These are phyloP conservation scores for Omphalotus olearius DNA, from an alignment of 1,284 basidiomycete species.

Conservation along the genomic window DNA sequence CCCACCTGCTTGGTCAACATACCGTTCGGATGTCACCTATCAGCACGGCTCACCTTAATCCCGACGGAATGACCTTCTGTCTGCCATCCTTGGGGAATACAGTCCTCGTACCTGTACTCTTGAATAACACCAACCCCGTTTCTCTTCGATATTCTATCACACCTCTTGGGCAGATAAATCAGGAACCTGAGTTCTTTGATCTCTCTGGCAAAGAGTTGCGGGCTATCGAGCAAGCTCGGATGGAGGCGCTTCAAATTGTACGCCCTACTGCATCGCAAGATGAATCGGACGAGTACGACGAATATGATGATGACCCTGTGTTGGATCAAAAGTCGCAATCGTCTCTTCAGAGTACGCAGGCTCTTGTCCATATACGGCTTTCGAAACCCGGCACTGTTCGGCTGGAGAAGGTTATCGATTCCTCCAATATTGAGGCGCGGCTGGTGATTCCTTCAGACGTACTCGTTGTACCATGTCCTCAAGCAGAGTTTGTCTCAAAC, in stretches of 20 bases:
- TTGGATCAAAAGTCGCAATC: slow-evolving; percentile 32
- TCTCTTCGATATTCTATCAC: slow-evolving; percentile 75
- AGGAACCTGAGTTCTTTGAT: slow-evolving; percentile 51
- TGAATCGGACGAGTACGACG: slow-evolving; percentile 56
- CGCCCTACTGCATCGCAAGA: slow-evolving; percentile 33
- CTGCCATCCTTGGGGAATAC: slow-evolving; percentile 51
- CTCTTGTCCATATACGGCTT: slow-evolving; percentile 68
- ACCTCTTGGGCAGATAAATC: slow-evolving; percentile 55
- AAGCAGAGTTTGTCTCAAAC: slow-evolving; percentile 59
- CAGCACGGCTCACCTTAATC: slow-evolving; percentile 82
- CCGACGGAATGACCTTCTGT: slow-evolving; percentile 66
- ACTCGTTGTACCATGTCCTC: slow-evolving; percentile 80
- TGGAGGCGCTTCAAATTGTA: slow-evolving; percentile 45
- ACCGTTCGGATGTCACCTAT: slow-evolving; percentile 89
- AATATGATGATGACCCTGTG: slow-evolving; percentile 47
- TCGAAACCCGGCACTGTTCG: slow-evolving; percentile 68
- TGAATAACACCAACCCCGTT: slow-evolving; percentile 87
- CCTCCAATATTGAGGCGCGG: slow-evolving; percentile 61
- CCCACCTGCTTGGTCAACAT: slow-evolving; percentile 82
- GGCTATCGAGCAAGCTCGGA: slow-evolving; percentile 54
- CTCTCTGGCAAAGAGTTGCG: slow-evolving; percentile 63
- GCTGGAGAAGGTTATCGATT: slow-evolving; percentile 71
- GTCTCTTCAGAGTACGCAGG: slow-evolving; percentile 26
- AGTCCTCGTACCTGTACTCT: slow-evolving; percentile 73
- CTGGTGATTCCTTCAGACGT: slow-evolving; percentile 65